Conservation (phyloP, 768 basidiomycete species). For the Hericium rajendrae region DNA sequence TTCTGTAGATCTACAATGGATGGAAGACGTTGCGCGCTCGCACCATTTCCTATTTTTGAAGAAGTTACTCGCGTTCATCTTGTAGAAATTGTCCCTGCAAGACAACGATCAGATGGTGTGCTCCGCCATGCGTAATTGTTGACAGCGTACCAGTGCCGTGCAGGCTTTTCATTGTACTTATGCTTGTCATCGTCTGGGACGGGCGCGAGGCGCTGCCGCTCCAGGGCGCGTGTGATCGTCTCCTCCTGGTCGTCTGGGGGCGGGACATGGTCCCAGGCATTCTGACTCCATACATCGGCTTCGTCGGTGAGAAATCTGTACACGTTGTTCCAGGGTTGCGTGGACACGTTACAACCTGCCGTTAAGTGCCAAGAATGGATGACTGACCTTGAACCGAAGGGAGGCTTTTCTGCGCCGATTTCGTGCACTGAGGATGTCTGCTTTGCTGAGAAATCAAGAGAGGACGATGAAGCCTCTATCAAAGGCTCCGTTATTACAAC, state of each 20-base stretch:
- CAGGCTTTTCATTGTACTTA: slow-evolving; percentile 65
- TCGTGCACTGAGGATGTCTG: slow-evolving; percentile 60
- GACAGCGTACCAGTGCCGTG: slow-evolving; percentile 52
- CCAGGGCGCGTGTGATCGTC: slow-evolving; percentile 59
- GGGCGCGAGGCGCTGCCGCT: slow-evolving; percentile 60
- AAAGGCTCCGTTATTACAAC: no score
- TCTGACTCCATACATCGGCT: slow-evolving; percentile 73
- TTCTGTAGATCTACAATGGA: no score
- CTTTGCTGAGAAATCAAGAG: slow-evolving; percentile 12
- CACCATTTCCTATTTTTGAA: slow-evolving; percentile 92
- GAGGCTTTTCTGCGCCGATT: slow-evolving; percentile 41
- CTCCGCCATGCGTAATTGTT: background rate
- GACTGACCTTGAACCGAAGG: slow-evolving; percentile 61
- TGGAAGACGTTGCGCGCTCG: slow-evolving; percentile 1
- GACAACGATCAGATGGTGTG: slow-evolving; percentile 1
- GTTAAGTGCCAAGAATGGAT: background rate
- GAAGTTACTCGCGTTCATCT: slow-evolving; percentile 76
- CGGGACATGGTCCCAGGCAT: slow-evolving; percentile 89
- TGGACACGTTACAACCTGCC: no score
- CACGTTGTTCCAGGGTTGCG: background rate
- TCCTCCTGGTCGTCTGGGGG: slow-evolving; percentile 74
- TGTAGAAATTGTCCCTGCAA: slow-evolving; percentile 88
- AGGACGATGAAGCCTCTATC: background rate
- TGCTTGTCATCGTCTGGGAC: slow-evolving; percentile 65
- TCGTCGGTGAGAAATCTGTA: slow-evolving; percentile 60